phyloP scores from a whole-genome alignment of 345 rosid species.

The Eucalyptus melliodora region DNA sequence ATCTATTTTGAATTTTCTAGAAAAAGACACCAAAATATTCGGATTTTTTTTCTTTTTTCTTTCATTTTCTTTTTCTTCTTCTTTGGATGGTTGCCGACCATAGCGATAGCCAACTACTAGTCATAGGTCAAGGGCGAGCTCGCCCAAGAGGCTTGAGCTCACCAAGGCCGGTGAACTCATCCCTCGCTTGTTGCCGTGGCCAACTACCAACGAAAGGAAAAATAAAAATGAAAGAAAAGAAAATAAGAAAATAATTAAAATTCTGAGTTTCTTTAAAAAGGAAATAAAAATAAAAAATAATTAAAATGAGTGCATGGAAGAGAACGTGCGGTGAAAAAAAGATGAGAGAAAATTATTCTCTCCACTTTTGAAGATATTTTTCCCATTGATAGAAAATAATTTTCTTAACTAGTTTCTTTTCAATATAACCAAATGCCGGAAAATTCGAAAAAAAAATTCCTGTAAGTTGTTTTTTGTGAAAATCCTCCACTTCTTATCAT shows the following conservation, averaged over 20 bases:
- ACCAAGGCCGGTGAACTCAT: fast-evolving
- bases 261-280: too few species aligned
- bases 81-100: neutral
- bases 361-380: too few species aligned
- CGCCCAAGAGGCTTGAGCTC: too few species aligned
- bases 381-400: neutral
- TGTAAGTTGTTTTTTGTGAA: neutral
- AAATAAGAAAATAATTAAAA: too few species aligned
- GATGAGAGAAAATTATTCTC: neutral
- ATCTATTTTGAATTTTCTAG: too few species aligned
- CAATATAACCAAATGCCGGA: fast-evolving
- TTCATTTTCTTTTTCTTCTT: neutral
- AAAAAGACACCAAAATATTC: too few species aligned
- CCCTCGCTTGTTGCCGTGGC: fast-evolving
- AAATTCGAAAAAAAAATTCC: neutral
- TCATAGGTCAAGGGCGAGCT: fast-evolving
- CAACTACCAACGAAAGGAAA: neutral
- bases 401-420: too few species aligned
- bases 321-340: too few species aligned
- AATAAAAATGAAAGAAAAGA: too few species aligned
- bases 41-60: fast-evolving
- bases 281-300: too few species aligned
- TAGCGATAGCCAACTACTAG: fast-evolving
- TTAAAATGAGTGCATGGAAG: neutral
- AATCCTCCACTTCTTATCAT: neutral